Evolutionary conservation across 78 protist species (phyloP).

Genomic region (Dictyostelium firmibasis): DNA sequence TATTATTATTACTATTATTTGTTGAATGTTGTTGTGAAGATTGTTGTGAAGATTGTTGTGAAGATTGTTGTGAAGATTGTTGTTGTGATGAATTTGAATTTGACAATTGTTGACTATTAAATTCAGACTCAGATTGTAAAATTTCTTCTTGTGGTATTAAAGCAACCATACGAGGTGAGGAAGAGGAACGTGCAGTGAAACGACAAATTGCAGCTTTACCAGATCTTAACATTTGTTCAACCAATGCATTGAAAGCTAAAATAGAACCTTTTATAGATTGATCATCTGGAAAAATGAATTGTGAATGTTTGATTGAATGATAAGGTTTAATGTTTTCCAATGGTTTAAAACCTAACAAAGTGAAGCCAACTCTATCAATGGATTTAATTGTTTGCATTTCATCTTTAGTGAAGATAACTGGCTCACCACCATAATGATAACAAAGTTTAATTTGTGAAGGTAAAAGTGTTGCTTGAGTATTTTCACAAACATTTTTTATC

Average conservation of each 20-base stretch:
- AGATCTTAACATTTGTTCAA: conserved; percentile 38
- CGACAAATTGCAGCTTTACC: conserved; percentile 71
- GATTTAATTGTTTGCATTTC: conserved; percentile 72
- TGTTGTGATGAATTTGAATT: not conserved
- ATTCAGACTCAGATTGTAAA: not conserved
- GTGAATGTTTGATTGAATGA: conserved; percentile 26
- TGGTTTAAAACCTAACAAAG: conserved; percentile 81
- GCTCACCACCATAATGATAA: conserved; percentile 82
- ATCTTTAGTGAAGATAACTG: conserved; percentile 61
- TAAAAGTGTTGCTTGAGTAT: conserved; percentile 39
- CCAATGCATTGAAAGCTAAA: conserved; percentile 44
- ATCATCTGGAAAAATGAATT: conserved; percentile 83
- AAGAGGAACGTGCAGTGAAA: conserved; percentile 14
- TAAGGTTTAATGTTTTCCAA: conserved; percentile 30
- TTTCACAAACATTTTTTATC: conserved; percentile 72
- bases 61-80: not conserved
- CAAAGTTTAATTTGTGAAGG: conserved; percentile 67
- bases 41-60: not conserved
- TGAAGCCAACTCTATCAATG: conserved; percentile 33
- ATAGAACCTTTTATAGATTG: conserved; percentile 45
- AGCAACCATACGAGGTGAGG: conserved; percentile 75
- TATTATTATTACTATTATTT: not conserved
- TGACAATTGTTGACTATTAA: not conserved
- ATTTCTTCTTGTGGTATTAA: conserved; percentile 60
- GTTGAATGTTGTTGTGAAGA: not conserved